Evolutionary conservation across 176 grass and related monocot genomes (phyloP).

Genomic region (Eleusine indica): DNA sequence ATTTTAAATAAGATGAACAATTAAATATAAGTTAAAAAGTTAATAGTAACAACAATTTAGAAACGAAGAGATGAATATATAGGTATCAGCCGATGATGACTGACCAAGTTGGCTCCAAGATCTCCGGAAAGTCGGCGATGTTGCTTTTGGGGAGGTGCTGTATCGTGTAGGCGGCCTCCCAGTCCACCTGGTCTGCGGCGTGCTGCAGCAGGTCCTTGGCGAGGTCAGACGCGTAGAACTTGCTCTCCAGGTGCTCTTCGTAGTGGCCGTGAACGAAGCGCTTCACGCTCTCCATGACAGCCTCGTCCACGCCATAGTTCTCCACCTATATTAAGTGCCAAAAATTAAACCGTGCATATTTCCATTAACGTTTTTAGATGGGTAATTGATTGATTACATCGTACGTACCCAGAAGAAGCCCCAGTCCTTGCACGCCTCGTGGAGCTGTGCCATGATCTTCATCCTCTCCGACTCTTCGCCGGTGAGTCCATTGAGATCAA

Average conservation of each 20-base stretch:
- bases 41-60: too few species aligned
- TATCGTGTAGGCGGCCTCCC: constrained; percentile 77
- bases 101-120: constrained; percentile 34
- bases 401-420: constrained; percentile 75
- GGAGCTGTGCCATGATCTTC: constrained; percentile 54
- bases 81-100: background rate
- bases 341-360: too few species aligned
- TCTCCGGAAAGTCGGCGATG: constrained; percentile 46
- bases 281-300: constrained; percentile 74
- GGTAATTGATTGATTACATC: too few species aligned
- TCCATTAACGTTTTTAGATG: too few species aligned
- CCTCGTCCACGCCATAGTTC: constrained; percentile 72
- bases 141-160: constrained; percentile 59
- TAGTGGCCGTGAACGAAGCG: constrained; percentile 70
- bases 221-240: constrained; percentile 64
- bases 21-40: too few species aligned
- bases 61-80: too few species aligned
- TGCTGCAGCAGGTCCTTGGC: constrained; percentile 42
- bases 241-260: constrained; percentile 56
- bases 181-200: constrained; percentile 51
- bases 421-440: constrained; percentile 67
- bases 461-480: constrained; percentile 41
- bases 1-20: too few species aligned
- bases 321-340: constrained; percentile 50
- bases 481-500: constrained; percentile 57